Conservation (phyloP, 306 rosid genomes). For the Prunus padus region DNA sequence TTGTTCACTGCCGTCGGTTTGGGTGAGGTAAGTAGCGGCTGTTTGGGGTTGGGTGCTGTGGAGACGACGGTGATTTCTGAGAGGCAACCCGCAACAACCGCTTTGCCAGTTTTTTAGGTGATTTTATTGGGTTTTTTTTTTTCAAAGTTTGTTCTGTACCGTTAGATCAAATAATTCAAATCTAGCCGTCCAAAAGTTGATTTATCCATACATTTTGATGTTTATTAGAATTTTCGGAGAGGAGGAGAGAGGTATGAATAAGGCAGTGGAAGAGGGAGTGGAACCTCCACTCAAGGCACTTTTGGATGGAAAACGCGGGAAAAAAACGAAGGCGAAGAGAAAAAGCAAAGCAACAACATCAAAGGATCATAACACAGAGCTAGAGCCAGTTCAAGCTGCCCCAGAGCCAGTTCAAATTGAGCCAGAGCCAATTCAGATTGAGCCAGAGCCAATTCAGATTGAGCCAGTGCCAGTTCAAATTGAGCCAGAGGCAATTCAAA, state of each 20-base stretch:
- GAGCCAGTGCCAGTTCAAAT: background rate
- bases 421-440: background rate
- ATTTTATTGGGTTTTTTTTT: no score
- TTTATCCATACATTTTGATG: no score
- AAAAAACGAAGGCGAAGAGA: constrained; percentile 19
- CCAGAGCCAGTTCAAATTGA: background rate
- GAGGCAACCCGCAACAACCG: no score
- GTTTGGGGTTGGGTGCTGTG: no score
- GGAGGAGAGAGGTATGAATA: background rate
- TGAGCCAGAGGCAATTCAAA: background rate
- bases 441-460: background rate
- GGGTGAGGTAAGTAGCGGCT: no score
- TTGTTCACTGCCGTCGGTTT: no score
- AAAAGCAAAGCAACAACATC: constrained; percentile 7
- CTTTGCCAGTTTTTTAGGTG: no score
- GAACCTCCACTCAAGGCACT: constrained; percentile 19
- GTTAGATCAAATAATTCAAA: no score
- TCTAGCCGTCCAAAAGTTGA: no score
- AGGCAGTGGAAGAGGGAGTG: background rate
- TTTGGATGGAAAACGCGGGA: constrained; percentile 20
- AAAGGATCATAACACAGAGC: background rate
- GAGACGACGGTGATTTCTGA: no score
- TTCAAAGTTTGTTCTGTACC: no score
- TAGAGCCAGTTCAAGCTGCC: background rate
- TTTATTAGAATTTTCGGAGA: no score